Conservation (phyloP, 148 eudicot genomes). For the Silene uniflora region DNA sequence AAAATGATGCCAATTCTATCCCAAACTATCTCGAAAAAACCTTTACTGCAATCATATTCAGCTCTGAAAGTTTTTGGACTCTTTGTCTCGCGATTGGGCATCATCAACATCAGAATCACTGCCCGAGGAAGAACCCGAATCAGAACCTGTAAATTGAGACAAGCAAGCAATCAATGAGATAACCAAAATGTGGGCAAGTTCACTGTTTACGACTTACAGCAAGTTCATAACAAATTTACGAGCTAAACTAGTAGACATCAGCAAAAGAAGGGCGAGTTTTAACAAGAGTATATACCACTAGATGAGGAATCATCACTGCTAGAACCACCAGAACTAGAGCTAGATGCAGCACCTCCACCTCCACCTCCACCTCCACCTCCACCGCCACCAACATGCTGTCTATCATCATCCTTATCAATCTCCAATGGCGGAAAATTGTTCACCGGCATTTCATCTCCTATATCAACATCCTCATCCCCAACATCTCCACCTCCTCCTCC, state of each 20-base stretch:
- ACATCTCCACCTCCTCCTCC: slow-evolving; percentile 39
- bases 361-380: slow-evolving; percentile 34
- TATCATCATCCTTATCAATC: slow-evolving; percentile 78
- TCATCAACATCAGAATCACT: slow-evolving; percentile 92
- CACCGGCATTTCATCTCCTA: slow-evolving; percentile 78
- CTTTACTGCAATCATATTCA: slow-evolving; percentile 1
- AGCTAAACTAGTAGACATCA: neutral
- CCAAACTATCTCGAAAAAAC: neutral
- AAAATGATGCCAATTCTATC: neutral
- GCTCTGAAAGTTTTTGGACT: slow-evolving; percentile 31
- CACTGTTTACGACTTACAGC: no score
- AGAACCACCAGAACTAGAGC: slow-evolving; percentile 63
- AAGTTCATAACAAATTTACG: neutral
- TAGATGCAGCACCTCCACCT: neutral
- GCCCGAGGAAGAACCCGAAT: slow-evolving; percentile 80
- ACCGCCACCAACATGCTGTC: slow-evolving; percentile 31
- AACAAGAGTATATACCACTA: slow-evolving; percentile 58
- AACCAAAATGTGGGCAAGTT: slow-evolving; percentile 18
- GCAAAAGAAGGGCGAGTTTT: slow-evolving; percentile 13
- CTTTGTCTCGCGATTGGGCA: slow-evolving; percentile 57
- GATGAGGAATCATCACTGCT: slow-evolving; percentile 85
- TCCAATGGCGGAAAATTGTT: slow-evolving; percentile 67
- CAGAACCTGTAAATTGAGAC: slow-evolving; percentile 58
- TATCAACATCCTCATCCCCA: slow-evolving; percentile 79
- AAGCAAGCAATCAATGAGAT: neutral